Percentiles rank a stretch among this genome's conserved stretches.
Evolutionary conservation across 495 filamentous ascomycete genomes (phyloP).

Genomic region (Gamarada debralockiae): DNA sequence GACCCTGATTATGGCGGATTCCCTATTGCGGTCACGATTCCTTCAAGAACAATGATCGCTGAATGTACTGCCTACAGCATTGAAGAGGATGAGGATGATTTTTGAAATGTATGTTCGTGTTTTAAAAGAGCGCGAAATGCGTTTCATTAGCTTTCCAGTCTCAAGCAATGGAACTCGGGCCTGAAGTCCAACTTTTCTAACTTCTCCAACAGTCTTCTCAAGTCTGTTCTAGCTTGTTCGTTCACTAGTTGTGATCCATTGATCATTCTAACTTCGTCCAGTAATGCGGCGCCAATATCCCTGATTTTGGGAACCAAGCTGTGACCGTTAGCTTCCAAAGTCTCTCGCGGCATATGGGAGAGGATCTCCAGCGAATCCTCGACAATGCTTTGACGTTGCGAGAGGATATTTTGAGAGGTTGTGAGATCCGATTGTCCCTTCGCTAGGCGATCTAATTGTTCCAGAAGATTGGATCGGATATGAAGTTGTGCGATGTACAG

Average conservation of each 20-base stretch:
- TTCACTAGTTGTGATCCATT: background rate
- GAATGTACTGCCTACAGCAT: constrained; percentile 41
- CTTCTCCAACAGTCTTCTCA: constrained; percentile 4
- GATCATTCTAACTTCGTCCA: constrained; percentile 1
- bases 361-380: constrained; percentile 19
- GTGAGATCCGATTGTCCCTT: background rate
- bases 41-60: constrained; percentile 42
- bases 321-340: constrained; percentile 16
- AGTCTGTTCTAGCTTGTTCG: background rate
- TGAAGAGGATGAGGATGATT: constrained; percentile 22
- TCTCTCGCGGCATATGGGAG: constrained; percentile 10
- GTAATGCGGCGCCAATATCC: constrained; percentile 10
- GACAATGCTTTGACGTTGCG: constrained; percentile 1
- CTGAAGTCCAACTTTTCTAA: constrained; percentile 5
- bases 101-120: too few species aligned
- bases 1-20: constrained; percentile 47
- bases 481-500: constrained; percentile 20
- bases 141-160: too few species aligned
- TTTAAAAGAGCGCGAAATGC: too few species aligned
- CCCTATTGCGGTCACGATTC: constrained; percentile 45
- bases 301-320: constrained; percentile 13
- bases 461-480: constrained; percentile 15
- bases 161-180: background rate
- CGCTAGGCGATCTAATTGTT: constrained; percentile 1
- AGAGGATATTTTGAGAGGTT: background rate